These are phyloP conservation scores for Candida easanensis DNA, from an alignment of 805 yeast genomes.

Conservation along the genomic window DNA sequence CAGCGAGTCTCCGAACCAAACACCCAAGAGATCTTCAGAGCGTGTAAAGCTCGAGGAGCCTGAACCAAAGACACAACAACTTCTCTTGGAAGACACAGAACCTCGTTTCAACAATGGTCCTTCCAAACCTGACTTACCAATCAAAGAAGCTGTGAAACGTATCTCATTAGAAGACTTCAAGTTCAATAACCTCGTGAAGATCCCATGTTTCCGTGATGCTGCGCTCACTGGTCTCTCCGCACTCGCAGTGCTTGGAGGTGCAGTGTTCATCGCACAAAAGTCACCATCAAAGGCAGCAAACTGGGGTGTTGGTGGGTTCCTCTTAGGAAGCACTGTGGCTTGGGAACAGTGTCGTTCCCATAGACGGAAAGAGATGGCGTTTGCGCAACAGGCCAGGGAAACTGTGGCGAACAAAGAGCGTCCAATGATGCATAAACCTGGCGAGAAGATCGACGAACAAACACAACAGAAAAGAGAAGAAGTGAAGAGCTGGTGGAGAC, in stretches of 20 bases:
- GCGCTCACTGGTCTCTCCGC: conserved; percentile 72
- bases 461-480: conserved; percentile 25
- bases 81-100: conserved; percentile 38
- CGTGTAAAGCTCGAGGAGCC: conserved; percentile 11
- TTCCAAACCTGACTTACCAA: conserved; percentile 30
- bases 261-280: conserved; percentile 65
- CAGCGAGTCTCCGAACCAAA: neutral
- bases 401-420: conserved; percentile 35
- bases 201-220: conserved; percentile 81
- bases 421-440: conserved; percentile 33
- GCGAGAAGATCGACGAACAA: conserved; percentile 24
- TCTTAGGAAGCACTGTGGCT: conserved; percentile 76
- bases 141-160: conserved; percentile 38
- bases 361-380: conserved; percentile 61
- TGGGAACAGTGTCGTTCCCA: conserved; percentile 91
- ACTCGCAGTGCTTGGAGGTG: conserved; percentile 65
- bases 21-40: conserved; percentile 23
- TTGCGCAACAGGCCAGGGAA: conserved; percentile 67
- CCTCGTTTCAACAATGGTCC: conserved; percentile 37
- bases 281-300: conserved; percentile 61
- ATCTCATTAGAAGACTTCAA: conserved; percentile 51
- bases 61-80: conserved; percentile 24
- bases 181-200: conserved; percentile 46
- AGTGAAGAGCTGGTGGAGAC: conserved; percentile 30
- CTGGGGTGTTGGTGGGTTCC: conserved; percentile 81